Base-by-base conservation (phyloP, 2,329 filamentous ascomycete species). In the Myriosclerotinia duriaeana region DNA sequence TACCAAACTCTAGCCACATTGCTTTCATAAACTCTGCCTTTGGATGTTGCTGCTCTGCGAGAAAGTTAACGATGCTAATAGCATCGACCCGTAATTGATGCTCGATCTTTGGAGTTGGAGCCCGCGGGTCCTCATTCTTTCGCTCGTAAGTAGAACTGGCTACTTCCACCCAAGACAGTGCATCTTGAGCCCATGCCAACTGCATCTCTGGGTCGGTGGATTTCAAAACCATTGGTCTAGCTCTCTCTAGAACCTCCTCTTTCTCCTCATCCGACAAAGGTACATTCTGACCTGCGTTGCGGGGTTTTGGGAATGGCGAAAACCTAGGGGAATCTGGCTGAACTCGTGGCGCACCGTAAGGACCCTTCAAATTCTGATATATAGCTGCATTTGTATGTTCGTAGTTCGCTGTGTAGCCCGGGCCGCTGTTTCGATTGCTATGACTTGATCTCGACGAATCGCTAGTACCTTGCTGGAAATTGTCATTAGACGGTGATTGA, bases 1-100 rank as follows among this genome's bases (percentile, higher is more conserved):
- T 96, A 72, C 95, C 95, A 82, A 98, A 99, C 77, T 99, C 95
- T 61, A 96, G 83, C 95, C 95, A 99, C 84, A 96, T 97, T 68
- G 93, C 92, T 74, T 88, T 88, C 81, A 98, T 92, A 77, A 98
- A 99, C 71, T 96, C 87, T 34, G 95, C 95, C 75, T 95, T 93
- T 34, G 95, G 95, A 73, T 99, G 95, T 70, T 89, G 87, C 77
- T 99, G 95, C 63, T 93, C 90, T 34, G 94, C 91, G 46, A 99
- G 82, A 77, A 97, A 97, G 66, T 85, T 86, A 72, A 97, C 90
- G 69, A 99, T 95, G 76, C 93, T 97, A 79, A 97, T 85, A 42
- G 95, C 93, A 77, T 99, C 95, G 60, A 89, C 81, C 69, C 90
- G 89, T 70, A 99, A 82, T 75, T 97, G 92, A 75, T 96, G 93